Percentiles rank a stretch among this genome's conserved stretches.
Conservation (phyloP, 306 rosid species). For the Vigna nakashimae region DNA sequence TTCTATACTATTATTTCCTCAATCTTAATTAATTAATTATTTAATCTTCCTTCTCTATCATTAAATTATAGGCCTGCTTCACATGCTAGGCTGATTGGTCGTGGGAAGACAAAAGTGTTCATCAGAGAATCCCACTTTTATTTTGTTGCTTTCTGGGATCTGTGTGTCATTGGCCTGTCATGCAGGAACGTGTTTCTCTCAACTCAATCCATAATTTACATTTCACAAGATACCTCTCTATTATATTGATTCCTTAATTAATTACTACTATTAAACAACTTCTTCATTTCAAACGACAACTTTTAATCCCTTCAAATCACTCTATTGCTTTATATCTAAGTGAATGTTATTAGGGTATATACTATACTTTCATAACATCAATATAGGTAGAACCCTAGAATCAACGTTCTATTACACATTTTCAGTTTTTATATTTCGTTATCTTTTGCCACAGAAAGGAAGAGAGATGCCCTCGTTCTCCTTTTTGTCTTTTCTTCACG, state of each 20-base stretch:
- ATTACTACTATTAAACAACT: too few species aligned
- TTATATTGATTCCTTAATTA: too few species aligned
- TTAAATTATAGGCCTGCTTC: conserved; percentile 57
- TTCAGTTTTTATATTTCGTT: neutral
- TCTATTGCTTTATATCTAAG: conserved; percentile 9
- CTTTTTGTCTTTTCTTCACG: neutral
- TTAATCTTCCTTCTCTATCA: neutral
- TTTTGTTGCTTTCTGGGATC: conserved; percentile 60
- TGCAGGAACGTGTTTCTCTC: conserved; percentile 68
- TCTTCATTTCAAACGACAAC: too few species aligned
- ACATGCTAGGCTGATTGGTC: conserved; percentile 66
- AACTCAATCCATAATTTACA: conserved; percentile 44
- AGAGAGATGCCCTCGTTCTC: neutral
- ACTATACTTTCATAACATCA: neutral
- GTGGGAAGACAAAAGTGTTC: conserved; percentile 34
- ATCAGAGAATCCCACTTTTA: conserved; percentile 76
- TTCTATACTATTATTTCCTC: neutral
- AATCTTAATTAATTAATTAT: too few species aligned
- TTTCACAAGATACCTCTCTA: conserved; percentile 31
- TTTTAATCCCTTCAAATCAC: neutral
- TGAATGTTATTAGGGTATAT: neutral
- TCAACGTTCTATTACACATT: neutral
- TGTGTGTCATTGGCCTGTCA: conserved; percentile 50
- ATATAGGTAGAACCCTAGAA: too few species aligned
- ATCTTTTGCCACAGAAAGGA: neutral